Base-by-base conservation (phyloP, 2,329 filamentous ascomycete species). In the Colletotrichum truncatum region DNA sequence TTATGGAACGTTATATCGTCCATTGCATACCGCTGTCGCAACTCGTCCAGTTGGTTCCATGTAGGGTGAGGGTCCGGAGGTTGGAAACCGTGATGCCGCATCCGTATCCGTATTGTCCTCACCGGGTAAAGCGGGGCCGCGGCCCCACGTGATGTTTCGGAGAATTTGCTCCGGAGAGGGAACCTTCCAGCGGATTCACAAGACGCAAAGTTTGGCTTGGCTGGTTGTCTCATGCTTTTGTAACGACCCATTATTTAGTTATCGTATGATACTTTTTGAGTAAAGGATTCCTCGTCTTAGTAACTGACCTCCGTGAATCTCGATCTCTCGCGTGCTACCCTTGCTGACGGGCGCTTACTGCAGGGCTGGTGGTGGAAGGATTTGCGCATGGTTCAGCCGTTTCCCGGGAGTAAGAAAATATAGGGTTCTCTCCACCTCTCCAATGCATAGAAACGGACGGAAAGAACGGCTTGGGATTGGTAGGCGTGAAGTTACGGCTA, bases 111-210 rank as follows among this genome's bases (percentile, higher is more conserved):
- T n/a, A n/a, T n/a, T n/a, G n/a, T n/a, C 55, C 55, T 18, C 61
- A 16, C 61, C 61, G 61, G 16, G 3, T 11, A 0, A 9, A 21
- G 48, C 48, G 61, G 55, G 39, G 55, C 39, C 39, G 48, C 39
- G 39, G 38, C 52, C 4, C 26, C 12, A 11, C n/a, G 21, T 6
- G 9, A 45, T 8, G 12, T 21, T 16, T 25, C 61, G 61, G 56
- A 54, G 56, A 7, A 14, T 53, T 48, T 61, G 38, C 48, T 64
- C 56, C 56, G 36, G 32, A 3, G 21, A 26, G 28, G 28, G 61
- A 64, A 64, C 16, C 43, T 64, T 64, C 56, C 39, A 49, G 61
- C 56, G 61, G 49, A 34, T 26, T 45, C 52, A 4, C 25, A 18
- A 55, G 9, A 28, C 23, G 38, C 52, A n/a, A 26, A 39, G 18